Evolutionary conservation across 1,284 basidiomycete species (phyloP), one percentile per base, ranked within the genome.

Genomic region (Ceratobasidium sp.): DNA sequence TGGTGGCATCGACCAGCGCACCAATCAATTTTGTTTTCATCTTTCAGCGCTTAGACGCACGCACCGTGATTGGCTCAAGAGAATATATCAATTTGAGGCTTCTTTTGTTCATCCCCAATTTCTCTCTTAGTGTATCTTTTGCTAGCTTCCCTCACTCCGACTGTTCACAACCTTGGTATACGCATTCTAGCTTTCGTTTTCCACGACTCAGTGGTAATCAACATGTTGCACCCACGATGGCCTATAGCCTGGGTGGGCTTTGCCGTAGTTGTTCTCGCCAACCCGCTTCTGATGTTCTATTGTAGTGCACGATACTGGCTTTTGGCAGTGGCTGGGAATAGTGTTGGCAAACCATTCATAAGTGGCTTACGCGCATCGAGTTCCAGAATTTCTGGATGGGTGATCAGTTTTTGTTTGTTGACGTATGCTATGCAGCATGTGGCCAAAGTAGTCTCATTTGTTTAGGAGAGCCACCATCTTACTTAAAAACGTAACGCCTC

Each of bases 11-110:
- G 93, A 88, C 90, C 0, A 83, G 84, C 1, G 87, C 90, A 3
- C 87, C 93, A 56, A 95, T 98, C 81, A 97, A 97, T 82, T 95
- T 96, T 79, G 88, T 90, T 26, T 97, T 98, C 83, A 97, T 98
- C 69, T 97, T 98, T 80, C 91, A 94, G 82, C 39, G n/a, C n/a
- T 83, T 97, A 73, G 90, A 96, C 80, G 83, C 92, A 15, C 87
- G 93, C 71, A 91, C 91, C 37, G 89, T 88, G 47, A 85, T 97
- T 71, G 94, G 98, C 82, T 89, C 90, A 80, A 89, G 91, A 51
- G 90, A 94, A 83, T 98, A 93, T 81, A 91, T 95, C 77, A 92
- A 95, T 85, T 93, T 92, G 77, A 33, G 85, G 79, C 13, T 15
- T 7, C 13, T 4, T 31, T 23, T 23, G 31, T 33, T 3, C 39